Base-by-base conservation (phyloP, 257 asterid species). In the Nicotiana undulata region DNA sequence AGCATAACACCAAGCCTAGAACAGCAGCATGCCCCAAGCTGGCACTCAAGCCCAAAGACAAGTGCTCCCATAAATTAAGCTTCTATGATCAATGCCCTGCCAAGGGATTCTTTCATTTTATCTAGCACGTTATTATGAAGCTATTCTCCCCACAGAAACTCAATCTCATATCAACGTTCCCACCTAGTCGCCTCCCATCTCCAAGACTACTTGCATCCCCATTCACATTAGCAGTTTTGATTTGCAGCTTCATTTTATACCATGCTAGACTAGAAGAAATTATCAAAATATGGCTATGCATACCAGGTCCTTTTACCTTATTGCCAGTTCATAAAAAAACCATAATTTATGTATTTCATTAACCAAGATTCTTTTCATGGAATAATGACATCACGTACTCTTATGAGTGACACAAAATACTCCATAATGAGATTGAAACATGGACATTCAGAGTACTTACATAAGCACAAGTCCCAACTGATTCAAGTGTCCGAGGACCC, bases 401-500 rank as follows among this genome's bases (percentile, higher is more conserved):
- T 10, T 55, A 5, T 49, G 51, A 34, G 58, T 51, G 77, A 49
- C 46, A 26, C 9, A 79, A 24, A 75, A 15, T 46, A 44, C 22
- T 11, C 18, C 49, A 55, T 31, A 37, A 68, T n/a, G 51, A 52
- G n/a, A 51, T 65, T 15, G 52, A 77, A n/a, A 59, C 28, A 1
- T 34, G 31, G 22, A 72, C 65, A 77, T 55, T 63, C 3, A 63
- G 84, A 83, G 80, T 49, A 84, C 97, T 92, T 81, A 95, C 99
- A 82, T 92, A 95, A 86, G 89, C 92, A 89, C 98, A 95, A 24
- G 68, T 72, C 63, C 97, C 98, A 83, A 79, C 82, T 74, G 80
- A 85, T 82, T 91, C 92, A 83, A 95, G 84, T 79, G 83, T 84
- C 79, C 72, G 87, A 22, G 98, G 97, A 75, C 86, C 96, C 98